Evolutionary conservation across 2,329 filamentous ascomycete genomes (phyloP).

Genomic region (Epichloe amarillans): DNA sequence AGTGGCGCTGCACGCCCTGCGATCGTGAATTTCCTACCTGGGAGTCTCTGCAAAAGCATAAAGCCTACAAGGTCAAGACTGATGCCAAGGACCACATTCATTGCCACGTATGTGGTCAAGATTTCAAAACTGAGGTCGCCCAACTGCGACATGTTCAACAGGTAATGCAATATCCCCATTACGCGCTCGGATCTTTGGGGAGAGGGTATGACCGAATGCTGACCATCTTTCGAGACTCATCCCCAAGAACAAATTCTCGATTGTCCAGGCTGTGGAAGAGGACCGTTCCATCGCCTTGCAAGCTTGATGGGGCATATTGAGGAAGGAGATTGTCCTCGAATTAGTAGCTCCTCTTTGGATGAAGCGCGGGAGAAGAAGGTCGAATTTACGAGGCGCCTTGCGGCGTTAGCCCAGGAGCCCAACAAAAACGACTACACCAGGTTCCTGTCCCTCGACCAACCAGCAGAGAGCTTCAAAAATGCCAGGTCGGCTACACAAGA

Average conservation of each 20-base stretch:
- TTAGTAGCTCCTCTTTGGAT: conserved; percentile 21
- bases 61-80: conserved; percentile 13
- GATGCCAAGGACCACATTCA: conserved; percentile 18
- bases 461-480: background rate
- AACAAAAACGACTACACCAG: conserved; percentile 16
- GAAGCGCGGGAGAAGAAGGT: conserved; percentile 23
- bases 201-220: background rate
- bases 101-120: conserved; percentile 24
- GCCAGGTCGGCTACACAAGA: background rate
- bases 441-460: conserved; percentile 10
- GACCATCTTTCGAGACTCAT: background rate
- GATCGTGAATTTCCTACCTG: conserved; percentile 13
- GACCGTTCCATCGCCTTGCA: conserved; percentile 23
- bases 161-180: conserved; percentile 11
- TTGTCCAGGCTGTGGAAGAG: conserved; percentile 32
- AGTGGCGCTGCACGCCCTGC: conserved; percentile 18
- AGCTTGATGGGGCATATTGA: conserved; percentile 34
- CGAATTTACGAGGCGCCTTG: conserved; percentile 20
- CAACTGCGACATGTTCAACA: conserved; percentile 22
- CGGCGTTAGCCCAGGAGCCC: conserved; percentile 13
- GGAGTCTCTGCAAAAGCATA: conserved; percentile 17
- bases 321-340: conserved; percentile 21
- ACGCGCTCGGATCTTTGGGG: too few relatives aligned
- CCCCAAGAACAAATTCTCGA: conserved; percentile 25
- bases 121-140: conserved; percentile 21